Percentiles rank a stretch among this genome's conserved stretches.
These are phyloP conservation scores for Pestalotiopsis sp. DNA, from an alignment of 2,329 filamentous ascomycete species.

Conservation along the genomic window DNA sequence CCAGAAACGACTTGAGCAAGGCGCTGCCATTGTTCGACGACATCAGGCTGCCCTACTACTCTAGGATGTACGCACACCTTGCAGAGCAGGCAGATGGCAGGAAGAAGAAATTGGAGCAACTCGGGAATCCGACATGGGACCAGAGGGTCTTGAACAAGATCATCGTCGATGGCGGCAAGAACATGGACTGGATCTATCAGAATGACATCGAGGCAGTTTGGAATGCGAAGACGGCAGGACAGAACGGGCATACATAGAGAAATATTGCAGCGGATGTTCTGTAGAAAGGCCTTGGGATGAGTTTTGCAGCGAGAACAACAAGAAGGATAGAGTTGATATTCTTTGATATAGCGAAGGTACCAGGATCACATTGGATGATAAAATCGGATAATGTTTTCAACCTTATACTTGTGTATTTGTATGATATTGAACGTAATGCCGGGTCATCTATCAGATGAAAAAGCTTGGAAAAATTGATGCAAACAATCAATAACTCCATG, in stretches of 20 bases:
- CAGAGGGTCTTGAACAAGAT: constrained; percentile 24
- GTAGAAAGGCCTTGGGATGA: neutral
- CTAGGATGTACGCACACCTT: constrained; percentile 28
- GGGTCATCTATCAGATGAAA: too few species aligned
- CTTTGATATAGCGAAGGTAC: too few species aligned
- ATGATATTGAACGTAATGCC: too few species aligned
- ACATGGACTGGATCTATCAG: constrained; percentile 27
- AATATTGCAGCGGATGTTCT: neutral
- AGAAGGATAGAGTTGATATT: neutral
- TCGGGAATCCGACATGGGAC: constrained; percentile 21
- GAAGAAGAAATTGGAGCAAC: constrained; percentile 14
- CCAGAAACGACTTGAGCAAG: constrained; percentile 22
- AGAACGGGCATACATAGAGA: neutral
- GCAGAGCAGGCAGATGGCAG: constrained; percentile 18
- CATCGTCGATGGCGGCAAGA: constrained; percentile 23
- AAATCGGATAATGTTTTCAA: too few species aligned
- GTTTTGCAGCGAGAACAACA: neutral
- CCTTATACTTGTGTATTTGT: too few species aligned
- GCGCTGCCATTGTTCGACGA: constrained; percentile 28
- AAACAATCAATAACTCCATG: too few species aligned
- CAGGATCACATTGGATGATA: too few species aligned
- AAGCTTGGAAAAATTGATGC: too few species aligned
- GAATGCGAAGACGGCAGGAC: constrained; percentile 12
- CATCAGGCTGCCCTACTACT: constrained; percentile 31
- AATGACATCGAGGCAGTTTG: constrained; percentile 24